Conservation (phyloP, 768 basidiomycete genomes). For the Suillus variegatus region DNA sequence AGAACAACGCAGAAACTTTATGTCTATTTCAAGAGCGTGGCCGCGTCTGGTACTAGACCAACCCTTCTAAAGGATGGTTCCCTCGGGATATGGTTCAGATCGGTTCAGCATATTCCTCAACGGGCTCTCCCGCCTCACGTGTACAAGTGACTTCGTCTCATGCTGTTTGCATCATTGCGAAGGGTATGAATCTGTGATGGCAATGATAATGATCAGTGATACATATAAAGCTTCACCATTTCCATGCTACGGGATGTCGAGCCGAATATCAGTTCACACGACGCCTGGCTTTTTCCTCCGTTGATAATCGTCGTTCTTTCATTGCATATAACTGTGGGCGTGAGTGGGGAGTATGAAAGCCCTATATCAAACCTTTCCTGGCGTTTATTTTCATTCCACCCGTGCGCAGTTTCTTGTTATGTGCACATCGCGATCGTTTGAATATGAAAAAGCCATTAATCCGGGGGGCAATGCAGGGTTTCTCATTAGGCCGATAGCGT, state of each 20-base stretch:
- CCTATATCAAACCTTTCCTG: slow-evolving; percentile 4
- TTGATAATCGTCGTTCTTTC: slow-evolving; percentile 16
- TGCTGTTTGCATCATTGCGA: not conserved
- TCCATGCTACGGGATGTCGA: slow-evolving; percentile 13
- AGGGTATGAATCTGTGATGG: not conserved
- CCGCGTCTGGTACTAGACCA: not conserved
- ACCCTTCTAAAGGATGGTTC: slow-evolving; percentile 1
- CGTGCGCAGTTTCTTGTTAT: slow-evolving; percentile 11
- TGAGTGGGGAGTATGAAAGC: not conserved
- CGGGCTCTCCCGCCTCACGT: not conserved
- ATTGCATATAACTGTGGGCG: slow-evolving; percentile 12
- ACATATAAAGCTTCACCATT: slow-evolving; percentile 19
- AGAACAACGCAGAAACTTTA: not conserved
- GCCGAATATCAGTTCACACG: slow-evolving; percentile 21
- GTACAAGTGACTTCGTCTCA: not conserved
- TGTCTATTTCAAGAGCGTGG: slow-evolving; percentile 5
- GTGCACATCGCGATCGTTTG: slow-evolving; percentile 13
- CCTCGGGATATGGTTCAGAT: not conserved
- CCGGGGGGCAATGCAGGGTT: not conserved
- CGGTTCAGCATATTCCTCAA: not conserved
- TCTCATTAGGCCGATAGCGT: not conserved
- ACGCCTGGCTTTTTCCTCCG: slow-evolving; percentile 5
- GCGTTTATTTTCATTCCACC: not conserved
- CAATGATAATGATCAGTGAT: not conserved
- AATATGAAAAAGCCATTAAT: not conserved